phyloP scores from a whole-genome alignment of 2,329 filamentous ascomycete species.

The Alternaria postmessia region DNA sequence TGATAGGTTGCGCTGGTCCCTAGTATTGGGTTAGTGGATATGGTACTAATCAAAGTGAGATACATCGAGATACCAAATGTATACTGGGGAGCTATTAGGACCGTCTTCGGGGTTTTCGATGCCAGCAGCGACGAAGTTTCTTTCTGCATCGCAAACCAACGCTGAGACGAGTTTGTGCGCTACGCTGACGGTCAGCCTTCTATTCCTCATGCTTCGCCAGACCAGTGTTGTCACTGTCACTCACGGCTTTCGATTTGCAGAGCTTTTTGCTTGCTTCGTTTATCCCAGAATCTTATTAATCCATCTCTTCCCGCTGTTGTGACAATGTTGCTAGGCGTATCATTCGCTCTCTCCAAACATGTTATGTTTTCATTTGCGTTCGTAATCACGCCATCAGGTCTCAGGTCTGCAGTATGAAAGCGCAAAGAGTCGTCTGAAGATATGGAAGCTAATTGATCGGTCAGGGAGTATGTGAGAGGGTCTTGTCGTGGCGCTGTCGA shows the following conservation, averaged over 20 bases:
- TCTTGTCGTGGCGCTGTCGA: constrained; percentile 43
- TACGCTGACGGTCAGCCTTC: constrained; percentile 40
- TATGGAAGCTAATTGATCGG: constrained; percentile 64
- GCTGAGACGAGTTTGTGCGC: constrained; percentile 67
- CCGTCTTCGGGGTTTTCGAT: constrained; percentile 71
- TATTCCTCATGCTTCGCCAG: too few relatives aligned
- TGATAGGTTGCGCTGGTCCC: constrained; percentile 53
- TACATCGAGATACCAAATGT: constrained; percentile 42
- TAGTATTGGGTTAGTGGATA: constrained; percentile 21
- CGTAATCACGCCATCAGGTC: constrained; percentile 58
- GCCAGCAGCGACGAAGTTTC: constrained; percentile 72
- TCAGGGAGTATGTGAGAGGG: constrained; percentile 41
- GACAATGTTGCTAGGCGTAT: constrained; percentile 60
- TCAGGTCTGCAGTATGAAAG: constrained; percentile 66
- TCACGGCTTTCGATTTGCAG: constrained; percentile 47
- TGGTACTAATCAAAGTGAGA: background rate
- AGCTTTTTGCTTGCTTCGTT: constrained; percentile 62
- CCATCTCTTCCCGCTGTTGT: constrained; percentile 78
- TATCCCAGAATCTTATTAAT: constrained; percentile 71
- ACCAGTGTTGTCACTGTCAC: constrained; percentile 4
- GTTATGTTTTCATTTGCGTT: constrained; percentile 70
- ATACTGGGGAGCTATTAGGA: constrained; percentile 47
- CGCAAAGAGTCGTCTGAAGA: constrained; percentile 75
- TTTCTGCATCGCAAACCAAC: constrained; percentile 66
- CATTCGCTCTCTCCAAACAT: constrained; percentile 66